Evolutionary conservation across 1,284 basidiomycete genomes (phyloP).

Genomic region (Pyrrhoderma noxium): DNA sequence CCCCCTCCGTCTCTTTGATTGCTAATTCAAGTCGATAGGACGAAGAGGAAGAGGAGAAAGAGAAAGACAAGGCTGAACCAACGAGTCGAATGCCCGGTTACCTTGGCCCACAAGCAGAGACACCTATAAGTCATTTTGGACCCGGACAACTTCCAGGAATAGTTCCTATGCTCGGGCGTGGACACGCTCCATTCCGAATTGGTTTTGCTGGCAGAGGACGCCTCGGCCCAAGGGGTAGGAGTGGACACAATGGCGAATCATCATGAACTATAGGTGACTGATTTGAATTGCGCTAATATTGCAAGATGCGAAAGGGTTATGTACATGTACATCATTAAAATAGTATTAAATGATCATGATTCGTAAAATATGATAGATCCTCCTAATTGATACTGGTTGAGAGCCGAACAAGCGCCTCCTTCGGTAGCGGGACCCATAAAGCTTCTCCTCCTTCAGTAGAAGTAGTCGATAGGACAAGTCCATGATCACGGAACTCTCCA

Average conservation of each 20-base stretch:
- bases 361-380: no score
- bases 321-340: no score
- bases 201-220: constrained; percentile 28
- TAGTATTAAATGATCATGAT: no score
- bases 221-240: not conserved
- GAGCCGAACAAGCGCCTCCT: constrained; percentile 42
- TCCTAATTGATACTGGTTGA: constrained; percentile 6
- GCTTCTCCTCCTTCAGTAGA: constrained; percentile 38
- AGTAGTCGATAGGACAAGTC: constrained; percentile 54
- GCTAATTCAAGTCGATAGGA: no score
- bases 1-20: no score
- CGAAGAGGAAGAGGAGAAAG: no score
- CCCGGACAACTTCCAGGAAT: constrained; percentile 14
- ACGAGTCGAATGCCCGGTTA: constrained; percentile 17
- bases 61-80: constrained; percentile 4
- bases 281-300: not conserved
- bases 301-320: not conserved
- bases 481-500: constrained; percentile 87
- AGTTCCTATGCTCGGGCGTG: not conserved
- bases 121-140: not conserved
- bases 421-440: constrained; percentile 79
- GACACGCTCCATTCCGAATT: constrained; percentile 22
- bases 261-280: not conserved
- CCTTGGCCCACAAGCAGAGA: constrained; percentile 2
- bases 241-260: not conserved